Conservation (phyloP, 2,329 filamentous ascomycete genomes). For the Fusarium dlaminii region DNA sequence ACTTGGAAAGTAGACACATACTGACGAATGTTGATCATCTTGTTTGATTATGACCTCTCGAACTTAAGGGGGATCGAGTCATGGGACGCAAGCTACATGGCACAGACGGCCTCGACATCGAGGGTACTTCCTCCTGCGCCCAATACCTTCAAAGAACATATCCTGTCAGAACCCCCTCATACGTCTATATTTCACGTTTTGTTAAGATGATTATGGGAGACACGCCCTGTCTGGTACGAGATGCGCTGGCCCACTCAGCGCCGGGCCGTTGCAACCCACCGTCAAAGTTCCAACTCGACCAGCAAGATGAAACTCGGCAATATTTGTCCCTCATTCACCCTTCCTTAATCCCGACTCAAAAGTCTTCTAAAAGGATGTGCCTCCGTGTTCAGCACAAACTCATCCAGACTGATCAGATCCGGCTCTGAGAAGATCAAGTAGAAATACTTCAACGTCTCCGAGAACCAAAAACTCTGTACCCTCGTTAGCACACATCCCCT, state of each 20-base stretch:
- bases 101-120: background rate
- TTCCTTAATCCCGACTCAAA: background rate
- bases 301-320: background rate
- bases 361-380: conserved; percentile 53
- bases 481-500: background rate
- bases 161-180: no score
- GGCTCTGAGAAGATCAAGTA: conserved; percentile 76
- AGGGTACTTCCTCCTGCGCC: background rate
- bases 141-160: no score
- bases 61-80: background rate
- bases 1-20: rapidly evolving
- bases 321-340: rapidly evolving
- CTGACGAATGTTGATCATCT: rapidly evolving
- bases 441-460: conserved; percentile 80
- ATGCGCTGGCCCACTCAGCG: background rate
- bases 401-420: conserved; percentile 71
- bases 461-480: conserved; percentile 74
- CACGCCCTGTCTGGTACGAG: background rate
- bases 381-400: conserved; percentile 70
- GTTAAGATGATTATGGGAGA: background rate
- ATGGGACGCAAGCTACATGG: background rate
- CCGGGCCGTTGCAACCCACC: rapidly evolving
- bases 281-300: background rate
- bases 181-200: no score
- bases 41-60: no score